Percentiles rank a stretch among this genome's conserved stretches.
These are phyloP conservation scores for Neonothopanus nambi DNA, from an alignment of 1,284 basidiomycete species.

Conservation along the genomic window DNA sequence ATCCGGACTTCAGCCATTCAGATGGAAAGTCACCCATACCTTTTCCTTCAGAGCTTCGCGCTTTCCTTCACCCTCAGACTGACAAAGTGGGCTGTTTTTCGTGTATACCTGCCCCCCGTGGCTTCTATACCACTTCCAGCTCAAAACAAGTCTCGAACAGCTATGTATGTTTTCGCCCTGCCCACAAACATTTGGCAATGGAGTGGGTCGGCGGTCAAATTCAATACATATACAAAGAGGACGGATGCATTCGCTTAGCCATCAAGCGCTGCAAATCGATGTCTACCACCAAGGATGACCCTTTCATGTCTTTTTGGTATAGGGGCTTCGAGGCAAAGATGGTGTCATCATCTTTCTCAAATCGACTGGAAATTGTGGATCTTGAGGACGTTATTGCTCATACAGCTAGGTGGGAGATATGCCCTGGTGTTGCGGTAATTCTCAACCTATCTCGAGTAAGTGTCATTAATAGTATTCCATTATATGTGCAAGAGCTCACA, in stretches of 20 bases:
- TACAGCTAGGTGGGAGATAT: slow-evolving; percentile 9
- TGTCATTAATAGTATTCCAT: neutral
- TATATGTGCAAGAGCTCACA: no score
- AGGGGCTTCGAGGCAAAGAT: slow-evolving; percentile 9
- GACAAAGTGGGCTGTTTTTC: no score
- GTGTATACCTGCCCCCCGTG: neutral
- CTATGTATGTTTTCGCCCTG: neutral
- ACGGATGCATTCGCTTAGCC: neutral
- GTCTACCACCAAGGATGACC: no score
- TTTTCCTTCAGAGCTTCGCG: no score
- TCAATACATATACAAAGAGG: slow-evolving; percentile 1
- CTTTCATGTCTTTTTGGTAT: slow-evolving; percentile 1
- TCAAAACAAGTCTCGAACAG: neutral
- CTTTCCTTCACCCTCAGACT: no score
- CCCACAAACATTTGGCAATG: neutral
- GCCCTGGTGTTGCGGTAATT: neutral
- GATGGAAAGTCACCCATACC: no score
- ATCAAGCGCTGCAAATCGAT: no score
- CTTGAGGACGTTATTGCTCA: neutral
- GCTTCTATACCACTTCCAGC: neutral
- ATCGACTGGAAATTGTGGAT: neutral
- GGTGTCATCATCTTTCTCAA: slow-evolving; percentile 4
- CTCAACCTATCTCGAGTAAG: neutral
- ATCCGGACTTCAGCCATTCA: no score
- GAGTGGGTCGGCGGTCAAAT: slow-evolving; percentile 4